Evolutionary conservation across 148 eudicot species (phyloP), one percentile per base, ranked within the genome.

Genomic region (Chenopodium suecicum): DNA sequence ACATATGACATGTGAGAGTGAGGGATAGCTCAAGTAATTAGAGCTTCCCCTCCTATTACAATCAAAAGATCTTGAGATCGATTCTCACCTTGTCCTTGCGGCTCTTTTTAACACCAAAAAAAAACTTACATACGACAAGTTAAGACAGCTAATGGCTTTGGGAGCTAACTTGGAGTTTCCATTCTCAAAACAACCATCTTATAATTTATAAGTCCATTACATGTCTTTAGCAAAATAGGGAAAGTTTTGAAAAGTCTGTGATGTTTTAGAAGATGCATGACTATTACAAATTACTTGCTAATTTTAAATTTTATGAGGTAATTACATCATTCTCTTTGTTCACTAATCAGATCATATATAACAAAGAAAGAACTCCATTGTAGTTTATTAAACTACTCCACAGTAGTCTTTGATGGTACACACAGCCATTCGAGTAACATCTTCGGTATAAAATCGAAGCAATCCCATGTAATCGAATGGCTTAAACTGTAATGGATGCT

Each of bases 401-500:
- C 87, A 87, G 9, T 87, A 87, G 81, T 82, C 87, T 48, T 87
- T 82, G 73, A 87, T 84, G 64, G 87, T 82, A 70, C 86, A 87
- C 2, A 62, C 13, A 0, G 77, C 82, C 82, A 85, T 85, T 8
- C 84, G 79, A 63, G 34, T 73, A 4, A 83, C 88, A 20, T 87
- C 88, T 17, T 82, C 79, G 7, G 74, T 80, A 74, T 89, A 90
- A 79, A 82, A 92, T 0, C 78, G 54, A 46, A 92, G 87, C 77
- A 85, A 87, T 2, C 84, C 87, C 80, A 74, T 77, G 4, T 90
- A 74, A 75, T 84, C 75, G 81, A 92, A 90, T 60, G 93, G 86
- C 82, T 87, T 91, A 73, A 89, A 91, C 52, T 84, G 78, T 44
- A 87, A 73, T 4, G 89, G 91, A 76, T 89, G 81, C 17, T 89